These are phyloP conservation scores for Rhodomyrtus psidioides DNA, from an alignment of 441 rosid genomes.

Conservation along the genomic window DNA sequence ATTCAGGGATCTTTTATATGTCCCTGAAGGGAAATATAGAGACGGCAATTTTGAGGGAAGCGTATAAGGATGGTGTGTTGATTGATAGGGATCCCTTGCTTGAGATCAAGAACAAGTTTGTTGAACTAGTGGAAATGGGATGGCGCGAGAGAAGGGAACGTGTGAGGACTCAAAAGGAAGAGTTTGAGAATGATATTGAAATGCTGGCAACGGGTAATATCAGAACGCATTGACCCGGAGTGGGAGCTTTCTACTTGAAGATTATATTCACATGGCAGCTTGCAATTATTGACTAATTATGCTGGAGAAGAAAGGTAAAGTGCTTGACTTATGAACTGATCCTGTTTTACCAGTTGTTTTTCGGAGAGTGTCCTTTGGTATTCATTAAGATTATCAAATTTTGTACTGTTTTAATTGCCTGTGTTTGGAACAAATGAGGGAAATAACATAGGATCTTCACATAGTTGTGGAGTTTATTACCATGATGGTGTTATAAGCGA, in stretches of 20 bases:
- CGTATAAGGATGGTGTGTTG: constrained; percentile 48
- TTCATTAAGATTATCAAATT: background rate
- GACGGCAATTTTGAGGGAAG: constrained; percentile 76
- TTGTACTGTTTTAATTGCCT: background rate
- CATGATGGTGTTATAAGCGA: background rate
- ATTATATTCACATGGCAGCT: background rate
- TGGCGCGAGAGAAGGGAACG: constrained; percentile 49
- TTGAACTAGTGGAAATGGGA: constrained; percentile 50
- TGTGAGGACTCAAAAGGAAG: constrained; percentile 27
- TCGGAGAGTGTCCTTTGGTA: background rate
- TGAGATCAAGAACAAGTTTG: constrained; percentile 61
- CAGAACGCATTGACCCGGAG: background rate
- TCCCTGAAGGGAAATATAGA: constrained; percentile 77
- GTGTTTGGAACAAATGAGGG: background rate
- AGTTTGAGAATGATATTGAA: constrained; percentile 33
- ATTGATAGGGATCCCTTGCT: constrained; percentile 63
- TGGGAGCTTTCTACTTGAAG: background rate
- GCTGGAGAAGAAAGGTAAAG: background rate
- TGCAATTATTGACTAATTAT: background rate
- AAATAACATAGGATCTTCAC: background rate
- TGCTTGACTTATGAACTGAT: background rate
- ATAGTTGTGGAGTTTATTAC: background rate
- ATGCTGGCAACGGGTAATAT: constrained; percentile 10
- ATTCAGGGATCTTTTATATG: constrained; percentile 82
- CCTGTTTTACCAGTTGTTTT: background rate